Conservation (phyloP, 1,284 basidiomycete genomes). For the Erythrobasidium hasegawianum region DNA sequence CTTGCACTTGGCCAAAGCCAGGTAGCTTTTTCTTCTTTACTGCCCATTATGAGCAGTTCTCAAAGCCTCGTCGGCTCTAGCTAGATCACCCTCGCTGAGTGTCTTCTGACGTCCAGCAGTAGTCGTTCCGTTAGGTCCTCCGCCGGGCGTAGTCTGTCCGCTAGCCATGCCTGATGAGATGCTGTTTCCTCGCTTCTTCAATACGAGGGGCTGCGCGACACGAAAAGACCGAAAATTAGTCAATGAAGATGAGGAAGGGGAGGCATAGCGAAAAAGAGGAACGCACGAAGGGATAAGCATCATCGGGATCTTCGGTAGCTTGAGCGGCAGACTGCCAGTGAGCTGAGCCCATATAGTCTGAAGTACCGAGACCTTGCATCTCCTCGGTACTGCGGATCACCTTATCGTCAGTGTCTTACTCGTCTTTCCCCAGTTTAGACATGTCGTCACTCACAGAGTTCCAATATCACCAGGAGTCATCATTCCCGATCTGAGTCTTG, state of each 20-base stretch:
- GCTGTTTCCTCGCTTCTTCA: conserved; percentile 79
- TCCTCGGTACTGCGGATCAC: conserved; percentile 46
- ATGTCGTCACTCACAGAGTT: conserved; percentile 57
- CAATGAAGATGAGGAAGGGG: conserved; percentile 51
- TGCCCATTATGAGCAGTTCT: conserved; percentile 37
- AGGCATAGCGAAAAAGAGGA: conserved; percentile 27
- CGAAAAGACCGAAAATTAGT: not conserved
- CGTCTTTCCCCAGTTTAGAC: not conserved
- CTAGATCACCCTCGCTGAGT: conserved; percentile 76
- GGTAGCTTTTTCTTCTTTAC: no score
- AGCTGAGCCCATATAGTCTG: conserved; percentile 51
- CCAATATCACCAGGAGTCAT: conserved; percentile 88
- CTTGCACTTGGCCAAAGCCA: no score
- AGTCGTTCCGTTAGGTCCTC: conserved; percentile 52
- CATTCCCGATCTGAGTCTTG: conserved; percentile 67
- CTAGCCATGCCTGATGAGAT: conserved; percentile 60
- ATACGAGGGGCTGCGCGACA: conserved; percentile 45
- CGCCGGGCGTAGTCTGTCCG: conserved; percentile 81
- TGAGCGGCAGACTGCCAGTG: conserved; percentile 47
- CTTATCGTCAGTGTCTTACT: not conserved
- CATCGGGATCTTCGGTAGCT: conserved; percentile 71
- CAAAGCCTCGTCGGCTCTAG: conserved; percentile 76
- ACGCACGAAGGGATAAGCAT: conserved; percentile 71
- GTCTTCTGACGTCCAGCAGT: conserved; percentile 52
- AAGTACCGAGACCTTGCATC: conserved; percentile 79